Evolutionary conservation across 139 green algal genomes (phyloP), one percentile per base, ranked within the genome.

Genomic region (Tetraselmis chui): DNA sequence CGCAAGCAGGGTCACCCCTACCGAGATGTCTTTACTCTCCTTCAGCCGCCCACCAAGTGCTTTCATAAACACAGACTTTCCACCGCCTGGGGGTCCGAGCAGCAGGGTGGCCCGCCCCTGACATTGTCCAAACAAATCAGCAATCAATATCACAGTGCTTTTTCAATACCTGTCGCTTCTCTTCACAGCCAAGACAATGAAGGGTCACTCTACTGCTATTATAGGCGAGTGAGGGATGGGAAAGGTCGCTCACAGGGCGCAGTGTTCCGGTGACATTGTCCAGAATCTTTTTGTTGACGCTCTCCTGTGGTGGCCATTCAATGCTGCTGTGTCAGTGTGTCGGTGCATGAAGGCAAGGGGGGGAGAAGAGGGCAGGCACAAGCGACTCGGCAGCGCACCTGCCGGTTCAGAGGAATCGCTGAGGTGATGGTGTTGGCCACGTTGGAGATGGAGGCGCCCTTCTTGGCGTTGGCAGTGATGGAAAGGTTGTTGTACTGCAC

Each of bases 51-150:
- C 91, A 25, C 80, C 81, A 75, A 95, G 87, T 0, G 88, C 76
- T 26, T 90, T 86, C 80, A 95, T 83, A n/a, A 95, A 86, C 0
- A 87, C 88, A 29, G 84, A 88, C 83, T 94, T 94, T 31, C 92
- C 92, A 25, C 85, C 83, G 2, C 88, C 85, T 32, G 91, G 92
- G 25, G 91, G 92, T 0, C 91, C 92, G 59, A 95, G 85, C 79
- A 95, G 85, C 77, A 95, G 83, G 0, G 89, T 93, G 28, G 89
- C 79, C 1, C 83, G 79, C 1, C 89, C 86, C 85, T 90, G 84
- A n/a, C n/a, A n/a, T n/a, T n/a, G n/a, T n/a, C n/a, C n/a, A n/a
- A n/a, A n/a, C n/a, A n/a, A 58, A 82, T 85, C 29, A 90, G 82
- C 22, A 81, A 79, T 29, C 31, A 77, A 32, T 67, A 83, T 1